Base-by-base conservation (phyloP, 2,329 filamentous ascomycete genomes). In the Fusarium nisikadoi region DNA sequence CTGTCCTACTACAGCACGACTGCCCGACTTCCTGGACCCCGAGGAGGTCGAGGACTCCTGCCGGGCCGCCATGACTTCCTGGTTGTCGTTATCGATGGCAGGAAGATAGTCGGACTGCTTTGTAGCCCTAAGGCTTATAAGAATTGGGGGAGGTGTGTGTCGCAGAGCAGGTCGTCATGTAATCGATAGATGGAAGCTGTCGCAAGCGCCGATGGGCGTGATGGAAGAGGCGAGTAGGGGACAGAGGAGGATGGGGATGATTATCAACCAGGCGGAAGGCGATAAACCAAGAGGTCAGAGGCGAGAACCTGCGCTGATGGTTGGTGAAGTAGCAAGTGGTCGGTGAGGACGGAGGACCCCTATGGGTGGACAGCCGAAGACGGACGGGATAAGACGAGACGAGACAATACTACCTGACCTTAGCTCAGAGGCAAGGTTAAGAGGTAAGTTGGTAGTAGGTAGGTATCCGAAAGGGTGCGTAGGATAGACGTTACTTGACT, bases 1-100 rank as follows among this genome's bases (percentile, higher is more conserved):
- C 78, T 92, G 90, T 75, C 94, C 94, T 77, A 96, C 81, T 77
- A 96, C 81, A 69, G 74, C 77, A 50, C 79, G 78, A 46, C 80
- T 76, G 71, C 78, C 77, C 68, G 78, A 78, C 75, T 74, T 80
- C 72, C 76, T 78, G 58, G 82, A 80, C 75, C 78, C 77, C 55
- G 77, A 79, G 70, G 82, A 79, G 75, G 68, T 46, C 42, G 81
- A 75, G 56, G 78, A 74, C 67, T 83, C 81, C 66, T 80, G 80
- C 71, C 79, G 80, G 75, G 79, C 80, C 73, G 83, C 77, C 83
- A 84, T 84, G 76, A 73, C 78, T 80, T 80, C 78, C 80, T 79
- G 76, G 71, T 42, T 72, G 61, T 65, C 64, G 62, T 80, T 80
- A 78, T 78, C 76, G 72, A 69, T 65, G 76, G 73, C 76, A 81